Percentiles rank a stretch among this genome's conserved stretches.
phyloP scores from a whole-genome alignment of 129 eudicot species.

The Helianthus tuberosus region DNA sequence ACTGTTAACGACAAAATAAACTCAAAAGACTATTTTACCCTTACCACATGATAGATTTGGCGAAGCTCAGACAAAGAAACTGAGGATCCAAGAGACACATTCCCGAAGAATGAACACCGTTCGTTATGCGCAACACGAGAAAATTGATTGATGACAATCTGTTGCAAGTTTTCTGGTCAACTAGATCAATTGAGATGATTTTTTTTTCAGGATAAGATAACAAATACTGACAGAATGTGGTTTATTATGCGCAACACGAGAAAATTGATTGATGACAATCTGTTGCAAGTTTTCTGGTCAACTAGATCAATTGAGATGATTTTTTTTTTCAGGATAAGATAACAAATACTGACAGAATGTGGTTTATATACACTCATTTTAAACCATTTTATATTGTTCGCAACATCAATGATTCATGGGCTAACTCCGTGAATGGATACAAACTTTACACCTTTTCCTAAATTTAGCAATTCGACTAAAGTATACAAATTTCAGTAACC shows the following conservation, averaged over 20 bases:
- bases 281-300: slow-evolving; percentile 79
- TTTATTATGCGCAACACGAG: slow-evolving; percentile 77
- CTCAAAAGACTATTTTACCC: slow-evolving; percentile 20
- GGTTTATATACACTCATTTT: slow-evolving; percentile 8
- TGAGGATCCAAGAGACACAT: slow-evolving; percentile 84
- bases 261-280: slow-evolving; percentile 92
- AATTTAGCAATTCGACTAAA: neutral
- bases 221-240: too few species aligned
- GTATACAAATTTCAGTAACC: neutral
- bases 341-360: neutral
- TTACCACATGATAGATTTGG: slow-evolving; percentile 84
- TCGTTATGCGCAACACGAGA: too few species aligned
- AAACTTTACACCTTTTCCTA: neutral
- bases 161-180: too few species aligned
- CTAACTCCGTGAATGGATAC: neutral
- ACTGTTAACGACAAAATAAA: slow-evolving; percentile 5
- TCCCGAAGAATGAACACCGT: slow-evolving; percentile 71
- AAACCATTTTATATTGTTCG: slow-evolving; percentile 6
- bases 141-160: too few species aligned
- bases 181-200: too few species aligned
- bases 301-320: slow-evolving; percentile 48
- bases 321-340: neutral
- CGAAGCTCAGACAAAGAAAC: slow-evolving; percentile 81
- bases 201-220: too few species aligned
- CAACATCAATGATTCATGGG: neutral